Evolutionary conservation across 148 eudicot species (phyloP).

Genomic region (Rhododendron williamsianum): DNA sequence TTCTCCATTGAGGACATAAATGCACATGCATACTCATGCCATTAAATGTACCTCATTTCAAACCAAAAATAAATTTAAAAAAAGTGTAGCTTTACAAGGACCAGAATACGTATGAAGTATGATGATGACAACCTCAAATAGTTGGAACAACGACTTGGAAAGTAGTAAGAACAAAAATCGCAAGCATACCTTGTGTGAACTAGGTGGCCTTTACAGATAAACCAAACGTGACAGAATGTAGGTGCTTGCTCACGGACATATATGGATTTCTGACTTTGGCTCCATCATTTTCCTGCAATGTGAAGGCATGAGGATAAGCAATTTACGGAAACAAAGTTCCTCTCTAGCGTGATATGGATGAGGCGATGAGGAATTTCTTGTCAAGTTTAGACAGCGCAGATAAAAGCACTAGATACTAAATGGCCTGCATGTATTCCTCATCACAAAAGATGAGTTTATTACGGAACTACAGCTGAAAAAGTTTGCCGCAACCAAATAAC

Average conservation of each 20-base stretch:
- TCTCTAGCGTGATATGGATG: background rate
- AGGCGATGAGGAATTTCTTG: background rate
- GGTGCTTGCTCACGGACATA: conserved; percentile 63
- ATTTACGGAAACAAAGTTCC: conserved; percentile 2
- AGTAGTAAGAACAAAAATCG: background rate
- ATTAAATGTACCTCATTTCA: background rate
- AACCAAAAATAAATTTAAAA: background rate
- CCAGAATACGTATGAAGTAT: background rate
- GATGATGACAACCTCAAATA: background rate
- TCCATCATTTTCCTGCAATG: conserved; percentile 64
- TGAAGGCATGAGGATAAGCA: conserved; percentile 3
- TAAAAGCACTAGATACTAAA: background rate
- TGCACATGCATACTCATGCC: background rate
- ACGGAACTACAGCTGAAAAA: background rate
- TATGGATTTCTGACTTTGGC: conserved; percentile 77
- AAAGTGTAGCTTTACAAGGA: background rate
- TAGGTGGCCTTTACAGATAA: conserved; percentile 66
- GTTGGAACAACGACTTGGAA: background rate
- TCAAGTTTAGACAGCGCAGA: background rate
- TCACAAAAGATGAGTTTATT: background rate
- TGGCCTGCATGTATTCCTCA: background rate
- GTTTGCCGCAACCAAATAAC: background rate
- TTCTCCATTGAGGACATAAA: background rate
- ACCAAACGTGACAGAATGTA: conserved; percentile 62
- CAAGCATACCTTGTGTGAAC: conserved; percentile 60